A percentile compares a stretch with the other conserved stretches of the same genome.
These are phyloP conservation scores for Hymenoscyphus infarciens DNA, from an alignment of 2,329 filamentous ascomycete species.

Conservation along the genomic window DNA sequence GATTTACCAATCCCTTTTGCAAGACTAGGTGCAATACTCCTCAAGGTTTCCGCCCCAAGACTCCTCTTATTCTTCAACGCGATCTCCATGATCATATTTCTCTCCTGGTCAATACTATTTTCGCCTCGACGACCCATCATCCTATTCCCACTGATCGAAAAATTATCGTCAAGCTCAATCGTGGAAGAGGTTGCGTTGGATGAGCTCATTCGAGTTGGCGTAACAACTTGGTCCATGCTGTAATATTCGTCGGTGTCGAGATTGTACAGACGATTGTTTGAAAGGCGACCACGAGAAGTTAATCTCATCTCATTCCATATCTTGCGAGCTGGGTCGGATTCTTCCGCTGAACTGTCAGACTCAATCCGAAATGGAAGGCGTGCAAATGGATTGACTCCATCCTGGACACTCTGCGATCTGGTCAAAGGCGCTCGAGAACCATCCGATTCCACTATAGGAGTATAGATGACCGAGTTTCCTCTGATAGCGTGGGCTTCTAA, in stretches of 20 bases:
- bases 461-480: slow-evolving; percentile 6
- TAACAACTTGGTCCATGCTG: slow-evolving; percentile 18
- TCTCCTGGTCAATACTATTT: slow-evolving; percentile 18
- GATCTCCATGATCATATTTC: slow-evolving; percentile 23
- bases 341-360: slow-evolving; percentile 9
- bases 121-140: neutral
- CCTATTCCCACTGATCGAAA: neutral
- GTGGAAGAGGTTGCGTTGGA: slow-evolving; percentile 12
- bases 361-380: slow-evolving; percentile 5
- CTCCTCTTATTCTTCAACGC: slow-evolving; percentile 29
- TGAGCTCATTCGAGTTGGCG: slow-evolving; percentile 17
- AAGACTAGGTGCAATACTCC: slow-evolving; percentile 28
- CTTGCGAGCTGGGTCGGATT: slow-evolving; percentile 33
- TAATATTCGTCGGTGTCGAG: slow-evolving; percentile 27
- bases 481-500: slow-evolving; percentile 7
- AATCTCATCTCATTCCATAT: slow-evolving; percentile 35
- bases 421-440: slow-evolving; percentile 1
- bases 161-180: slow-evolving; percentile 5
- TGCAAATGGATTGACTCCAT: slow-evolving; percentile 1
- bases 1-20: slow-evolving; percentile 13
- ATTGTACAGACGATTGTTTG: slow-evolving; percentile 20
- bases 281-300: slow-evolving; percentile 24
- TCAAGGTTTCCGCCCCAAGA: slow-evolving; percentile 25
- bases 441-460: neutral
- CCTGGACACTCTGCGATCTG: slow-evolving; percentile 3